Base-by-base conservation (phyloP, 2,329 filamentous ascomycete species). In the Xylaria sp. region DNA sequence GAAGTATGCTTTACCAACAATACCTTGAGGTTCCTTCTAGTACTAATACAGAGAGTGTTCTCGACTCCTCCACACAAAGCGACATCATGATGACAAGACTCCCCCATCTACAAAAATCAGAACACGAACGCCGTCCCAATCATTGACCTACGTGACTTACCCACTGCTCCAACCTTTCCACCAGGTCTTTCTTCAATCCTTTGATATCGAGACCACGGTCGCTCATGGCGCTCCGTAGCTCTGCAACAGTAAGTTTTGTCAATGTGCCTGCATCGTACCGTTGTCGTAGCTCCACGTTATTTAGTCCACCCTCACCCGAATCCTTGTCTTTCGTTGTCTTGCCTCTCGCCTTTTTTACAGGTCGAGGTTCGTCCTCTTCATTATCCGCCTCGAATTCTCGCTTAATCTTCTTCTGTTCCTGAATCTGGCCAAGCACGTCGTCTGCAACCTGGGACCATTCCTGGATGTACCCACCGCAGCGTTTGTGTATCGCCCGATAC, bases 401-500 rank as follows among this genome's bases (percentile, higher is more conserved):
- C 73, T 89, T 89, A 45, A 82, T 71, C 0, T 79, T 77, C 45
- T 79, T 79, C 33, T 73, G 73, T 25, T 77, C 74, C 56, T 74
- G 72, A 4, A 79, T 71, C 9, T 73, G 70, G 2, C 69, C 72
- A 0, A 80, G 75, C 60, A 88, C 86, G 8, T 84, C 78, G 31
- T 90, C 85, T 5, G 97, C 82, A 11, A 84, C 82, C 37, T 86
- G 80, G 3, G 91, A 89, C 89, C 94, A 97, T 35, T 92, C 88
- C 47, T 89, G 81, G 9, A 97, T 84, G 72, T 92, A 92, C 2
- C 87, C 85, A 0, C 93, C 94, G 1, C 91, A 90, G 31, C 94
- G 88, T 79, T 96, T 98, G 75, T 93, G 87, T 58, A 99, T 98
- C 68, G 96, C 92, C 69, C 86, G 89, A 77, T 89, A 93, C 70